Conservation (phyloP, 805 yeast species). For the Saturnispora mendoncae region DNA sequence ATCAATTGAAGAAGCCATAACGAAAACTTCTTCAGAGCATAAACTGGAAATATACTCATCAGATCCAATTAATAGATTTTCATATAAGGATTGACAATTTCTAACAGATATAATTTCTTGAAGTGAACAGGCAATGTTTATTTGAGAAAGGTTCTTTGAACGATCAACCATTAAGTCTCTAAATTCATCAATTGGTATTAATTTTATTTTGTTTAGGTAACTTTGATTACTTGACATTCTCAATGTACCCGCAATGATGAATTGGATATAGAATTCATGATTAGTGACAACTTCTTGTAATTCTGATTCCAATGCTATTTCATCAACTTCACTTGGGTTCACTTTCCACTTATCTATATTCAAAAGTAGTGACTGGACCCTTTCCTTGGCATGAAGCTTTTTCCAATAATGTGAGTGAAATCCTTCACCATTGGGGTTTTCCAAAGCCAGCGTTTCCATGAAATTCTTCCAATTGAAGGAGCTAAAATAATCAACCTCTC, state of each 20-base stretch:
- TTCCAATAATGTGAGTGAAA: background rate
- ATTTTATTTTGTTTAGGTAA: too few species aligned
- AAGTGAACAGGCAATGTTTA: background rate
- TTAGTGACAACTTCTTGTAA: background rate
- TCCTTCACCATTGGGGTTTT: too few species aligned
- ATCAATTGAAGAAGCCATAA: constrained; percentile 2
- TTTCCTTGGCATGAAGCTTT: background rate
- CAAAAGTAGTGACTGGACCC: too few species aligned
- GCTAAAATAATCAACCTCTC: background rate
- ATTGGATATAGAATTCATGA: background rate
- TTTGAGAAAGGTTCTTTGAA: background rate
- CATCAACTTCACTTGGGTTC: background rate
- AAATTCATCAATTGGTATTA: background rate
- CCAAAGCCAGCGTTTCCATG: too few species aligned
- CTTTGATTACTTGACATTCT: background rate
- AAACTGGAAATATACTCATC: background rate
- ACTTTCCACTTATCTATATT: background rate
- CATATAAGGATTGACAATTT: background rate
- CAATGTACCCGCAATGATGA: background rate
- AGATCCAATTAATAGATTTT: background rate
- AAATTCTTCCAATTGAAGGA: background rate
- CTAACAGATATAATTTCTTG: background rate
- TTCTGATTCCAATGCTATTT: background rate
- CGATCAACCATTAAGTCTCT: background rate
- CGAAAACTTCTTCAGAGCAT: background rate